phyloP scores from a whole-genome alignment of 2,329 filamentous ascomycete species.

The Aspergillus terreus region DNA sequence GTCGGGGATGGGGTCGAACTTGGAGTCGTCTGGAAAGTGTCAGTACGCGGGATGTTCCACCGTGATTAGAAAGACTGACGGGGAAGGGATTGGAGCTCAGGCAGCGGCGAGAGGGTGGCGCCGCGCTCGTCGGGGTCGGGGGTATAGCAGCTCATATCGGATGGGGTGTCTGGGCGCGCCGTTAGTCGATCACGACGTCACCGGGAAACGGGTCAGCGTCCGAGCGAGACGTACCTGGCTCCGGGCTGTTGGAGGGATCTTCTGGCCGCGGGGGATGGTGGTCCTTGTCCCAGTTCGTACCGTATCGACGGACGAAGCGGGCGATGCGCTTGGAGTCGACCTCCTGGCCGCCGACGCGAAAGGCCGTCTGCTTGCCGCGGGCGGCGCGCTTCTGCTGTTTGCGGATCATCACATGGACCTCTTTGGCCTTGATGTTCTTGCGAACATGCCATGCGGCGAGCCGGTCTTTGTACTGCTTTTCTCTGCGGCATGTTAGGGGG shows the following conservation, averaged over 20 bases:
- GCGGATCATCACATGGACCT: conserved; percentile 35
- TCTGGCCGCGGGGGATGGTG: conserved; percentile 3
- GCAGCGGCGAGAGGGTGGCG: conserved; percentile 25
- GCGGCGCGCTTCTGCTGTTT: conserved; percentile 37
- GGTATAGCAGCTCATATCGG: conserved; percentile 37
- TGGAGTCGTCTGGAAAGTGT: conserved; percentile 17
- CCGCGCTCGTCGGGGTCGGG: conserved; percentile 30
- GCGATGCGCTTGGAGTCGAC: conserved; percentile 33
- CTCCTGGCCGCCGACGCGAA: conserved; percentile 31
- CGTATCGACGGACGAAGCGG: conserved; percentile 32
- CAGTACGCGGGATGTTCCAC: background rate
- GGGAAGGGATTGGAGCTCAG: conserved; percentile 24
- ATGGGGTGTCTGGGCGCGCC: conserved; percentile 26
- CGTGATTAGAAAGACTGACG: conserved; percentile 16
- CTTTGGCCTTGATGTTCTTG: conserved; percentile 37
- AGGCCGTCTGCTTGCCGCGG: conserved; percentile 35
- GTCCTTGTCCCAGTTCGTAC: conserved; percentile 23
- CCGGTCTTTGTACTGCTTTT: conserved; percentile 39
- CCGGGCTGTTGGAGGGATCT: conserved; percentile 23
- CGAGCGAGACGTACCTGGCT: conserved; percentile 25
- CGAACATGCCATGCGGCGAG: conserved; percentile 35
- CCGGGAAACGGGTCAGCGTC: background rate
- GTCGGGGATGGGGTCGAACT: conserved; percentile 23
- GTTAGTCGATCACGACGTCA: background rate
- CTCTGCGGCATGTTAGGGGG: conserved; percentile 23